phyloP scores from a whole-genome alignment of 1,139 yeast genomes.

The Pichia sp. region DNA sequence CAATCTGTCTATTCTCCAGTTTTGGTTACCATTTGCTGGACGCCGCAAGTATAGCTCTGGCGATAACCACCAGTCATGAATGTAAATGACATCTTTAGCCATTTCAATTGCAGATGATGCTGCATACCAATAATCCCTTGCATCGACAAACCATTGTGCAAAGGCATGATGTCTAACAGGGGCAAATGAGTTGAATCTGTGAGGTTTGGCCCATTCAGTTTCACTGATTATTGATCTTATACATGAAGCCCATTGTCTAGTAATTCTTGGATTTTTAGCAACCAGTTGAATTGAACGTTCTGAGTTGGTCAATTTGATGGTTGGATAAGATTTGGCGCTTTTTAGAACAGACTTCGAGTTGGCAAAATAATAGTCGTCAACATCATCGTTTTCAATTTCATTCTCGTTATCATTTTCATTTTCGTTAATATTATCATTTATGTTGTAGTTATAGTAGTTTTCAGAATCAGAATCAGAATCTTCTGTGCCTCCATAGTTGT shows the following conservation, averaged over 20 bases:
- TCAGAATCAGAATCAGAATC: conserved; percentile 11
- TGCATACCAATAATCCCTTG: conserved; percentile 95
- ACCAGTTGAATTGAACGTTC: conserved; percentile 75
- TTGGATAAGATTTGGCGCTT: conserved; percentile 37
- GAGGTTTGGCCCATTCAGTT: conserved; percentile 65
- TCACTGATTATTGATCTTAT: conserved; percentile 63
- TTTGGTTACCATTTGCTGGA: conserved; percentile 93
- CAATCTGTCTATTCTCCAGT: conserved; percentile 86
- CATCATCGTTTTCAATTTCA: conserved; percentile 20
- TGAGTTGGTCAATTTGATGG: conserved; percentile 67
- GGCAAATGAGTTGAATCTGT: conserved; percentile 87
- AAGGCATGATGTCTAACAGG: conserved; percentile 81
- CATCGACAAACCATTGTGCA: conserved; percentile 98
- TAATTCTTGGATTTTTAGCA: conserved; percentile 67
- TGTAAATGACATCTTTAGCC: conserved; percentile 91
- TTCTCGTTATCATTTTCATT: conserved; percentile 28
- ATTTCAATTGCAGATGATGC: conserved; percentile 84
- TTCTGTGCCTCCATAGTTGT: conserved; percentile 2
- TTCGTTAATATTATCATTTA: conserved; percentile 24
- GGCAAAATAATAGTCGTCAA: conserved; percentile 29
- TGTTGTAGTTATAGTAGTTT: conserved; percentile 25
- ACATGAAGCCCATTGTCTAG: conserved; percentile 73
- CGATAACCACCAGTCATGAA: conserved; percentile 98
- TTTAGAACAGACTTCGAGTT: conserved; percentile 20
- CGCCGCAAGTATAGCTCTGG: conserved; percentile 91